Evolutionary conservation across 768 basidiomycete species (phyloP), one percentile per base, ranked within the genome.

Genomic region (Lactifluus hygrophoroides): DNA sequence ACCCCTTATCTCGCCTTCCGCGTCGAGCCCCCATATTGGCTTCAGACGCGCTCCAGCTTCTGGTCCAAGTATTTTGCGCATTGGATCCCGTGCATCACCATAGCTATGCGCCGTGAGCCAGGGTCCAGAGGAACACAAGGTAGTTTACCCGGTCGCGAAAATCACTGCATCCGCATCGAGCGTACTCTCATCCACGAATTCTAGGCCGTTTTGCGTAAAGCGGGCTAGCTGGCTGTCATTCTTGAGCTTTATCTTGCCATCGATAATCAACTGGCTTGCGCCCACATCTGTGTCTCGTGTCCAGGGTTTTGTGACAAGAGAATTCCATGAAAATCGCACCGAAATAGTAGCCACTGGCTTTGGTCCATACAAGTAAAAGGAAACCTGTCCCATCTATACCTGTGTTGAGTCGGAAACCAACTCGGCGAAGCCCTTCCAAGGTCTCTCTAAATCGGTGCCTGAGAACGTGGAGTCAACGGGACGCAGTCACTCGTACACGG

Each of bases 321-420:
- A 53, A n/a, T 17, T 35, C n/a, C 13, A 32, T 27, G 43, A 38
- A 30, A 38, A 11, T 54, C 72, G 25, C 57, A 80, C 86, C 84
- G 1, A 86, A 71, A 69, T 88, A 88, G 68, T 84, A 88, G 6
- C 87, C 83, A 40, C 83, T 82, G 1, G 69, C 77, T 46, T 70
- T 74, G 5, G 61, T 66, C 69, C 74, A 80, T 10, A 74, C 76
- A 21, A 79, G 68, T 27, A 78, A 67, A 3, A 76, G 56, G 52
- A 79, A 72, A 0, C 85, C 84, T 1, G 77, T 70, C n/a, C 72
- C 77, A 5, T 79, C 76, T 21, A 72, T 72, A 6, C 83, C 84
- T 4, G 67, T 63, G 40, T 75, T 80, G 8, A 74, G 64, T 48
- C 75, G 76, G 71, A 86, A 88, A 13, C 86, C 85, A 3, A 72